Conservation (phyloP, 129 eudicot species). For the Lactuca sativa region DNA sequence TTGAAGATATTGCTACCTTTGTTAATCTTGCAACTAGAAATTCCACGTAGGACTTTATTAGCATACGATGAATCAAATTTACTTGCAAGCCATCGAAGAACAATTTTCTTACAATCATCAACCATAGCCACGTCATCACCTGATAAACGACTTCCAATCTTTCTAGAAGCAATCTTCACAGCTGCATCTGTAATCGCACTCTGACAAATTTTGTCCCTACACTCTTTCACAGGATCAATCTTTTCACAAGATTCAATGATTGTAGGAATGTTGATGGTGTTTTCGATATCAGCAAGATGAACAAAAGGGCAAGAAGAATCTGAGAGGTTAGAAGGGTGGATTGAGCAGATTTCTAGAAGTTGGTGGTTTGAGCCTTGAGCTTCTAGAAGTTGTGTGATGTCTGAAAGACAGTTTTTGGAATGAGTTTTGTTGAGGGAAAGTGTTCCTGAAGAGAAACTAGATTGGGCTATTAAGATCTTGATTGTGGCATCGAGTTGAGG, state of each 20-base stretch:
- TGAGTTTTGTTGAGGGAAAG: constrained; percentile 38
- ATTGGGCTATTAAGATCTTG: constrained; percentile 50
- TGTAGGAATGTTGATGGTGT: constrained; percentile 23
- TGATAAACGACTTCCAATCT: constrained; percentile 15
- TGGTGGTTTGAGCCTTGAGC: constrained; percentile 51
- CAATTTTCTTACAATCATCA: constrained; percentile 53
- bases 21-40: constrained; percentile 61
- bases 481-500: constrained; percentile 64
- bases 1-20: constrained; percentile 27
- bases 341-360: constrained; percentile 49
- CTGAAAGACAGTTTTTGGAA: constrained; percentile 57
- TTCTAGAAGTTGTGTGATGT: constrained; percentile 43
- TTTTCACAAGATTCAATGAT: constrained; percentile 41
- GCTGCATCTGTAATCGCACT: constrained; percentile 57
- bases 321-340: constrained; percentile 42
- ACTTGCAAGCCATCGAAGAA: constrained; percentile 55
- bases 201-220: constrained; percentile 55
- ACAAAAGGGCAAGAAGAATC: constrained; percentile 52
- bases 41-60: constrained; percentile 47
- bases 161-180: constrained; percentile 33
- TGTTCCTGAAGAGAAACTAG: constrained; percentile 30
- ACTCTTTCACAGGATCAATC: constrained; percentile 51
- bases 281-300: constrained; percentile 43
- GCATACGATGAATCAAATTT: constrained; percentile 47
- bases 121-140: constrained; percentile 17